Evolutionary conservation across 2,329 filamentous ascomycete genomes (phyloP).

Genomic region (Cordyceps farinosa): DNA sequence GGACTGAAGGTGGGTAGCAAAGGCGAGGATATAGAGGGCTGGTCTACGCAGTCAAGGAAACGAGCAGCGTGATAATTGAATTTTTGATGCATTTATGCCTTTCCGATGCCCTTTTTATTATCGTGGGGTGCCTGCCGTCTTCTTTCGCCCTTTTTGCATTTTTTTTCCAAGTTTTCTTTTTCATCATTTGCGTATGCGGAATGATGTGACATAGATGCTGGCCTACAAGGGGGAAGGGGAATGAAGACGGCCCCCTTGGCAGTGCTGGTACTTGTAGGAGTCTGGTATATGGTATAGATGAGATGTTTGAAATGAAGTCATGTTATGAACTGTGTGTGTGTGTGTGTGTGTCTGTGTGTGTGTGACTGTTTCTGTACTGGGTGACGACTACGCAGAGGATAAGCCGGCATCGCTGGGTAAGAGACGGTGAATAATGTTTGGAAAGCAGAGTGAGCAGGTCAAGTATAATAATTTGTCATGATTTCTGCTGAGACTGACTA

Average conservation of each 20-base stretch:
- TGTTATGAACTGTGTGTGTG: background rate
- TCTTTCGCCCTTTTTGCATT: background rate
- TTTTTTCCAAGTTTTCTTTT: background rate
- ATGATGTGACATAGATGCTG: background rate
- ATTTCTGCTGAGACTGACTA: no score
- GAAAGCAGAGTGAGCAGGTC: no score
- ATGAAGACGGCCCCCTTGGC: no score
- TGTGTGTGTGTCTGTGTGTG: no score
- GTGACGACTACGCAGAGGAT: no score
- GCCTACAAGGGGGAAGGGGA: background rate
- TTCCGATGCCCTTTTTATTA: background rate
- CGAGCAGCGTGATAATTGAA: constrained; percentile 45
- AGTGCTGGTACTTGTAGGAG: background rate
- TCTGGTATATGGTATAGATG: constrained; percentile 13
- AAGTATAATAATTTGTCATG: no score
- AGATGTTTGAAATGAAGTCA: constrained; percentile 8
- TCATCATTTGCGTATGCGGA: background rate
- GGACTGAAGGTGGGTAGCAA: constrained; percentile 72
- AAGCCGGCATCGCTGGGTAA: no score
- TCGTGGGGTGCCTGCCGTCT: background rate
- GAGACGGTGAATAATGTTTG: no score
- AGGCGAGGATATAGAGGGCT: constrained; percentile 91
- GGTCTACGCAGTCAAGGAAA: constrained; percentile 85
- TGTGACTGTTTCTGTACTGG: no score
- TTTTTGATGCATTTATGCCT: background rate